A percentile compares a stretch with the other conserved stretches of the same genome.
These are phyloP conservation scores for Daedalea quercina DNA, from an alignment of 768 basidiomycete species.

Conservation along the genomic window DNA sequence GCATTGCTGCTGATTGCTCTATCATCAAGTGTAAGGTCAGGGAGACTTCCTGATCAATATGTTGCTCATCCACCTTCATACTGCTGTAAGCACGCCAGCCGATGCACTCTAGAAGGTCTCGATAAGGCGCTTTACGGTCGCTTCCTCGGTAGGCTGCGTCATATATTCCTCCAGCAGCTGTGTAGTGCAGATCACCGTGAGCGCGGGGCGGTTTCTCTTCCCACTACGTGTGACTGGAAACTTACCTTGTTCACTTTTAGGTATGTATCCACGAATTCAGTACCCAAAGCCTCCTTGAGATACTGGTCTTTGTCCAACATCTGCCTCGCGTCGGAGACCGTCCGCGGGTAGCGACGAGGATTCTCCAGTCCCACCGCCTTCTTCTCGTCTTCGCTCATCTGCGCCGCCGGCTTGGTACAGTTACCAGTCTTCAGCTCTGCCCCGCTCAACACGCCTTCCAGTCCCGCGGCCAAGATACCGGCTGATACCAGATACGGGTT, in stretches of 20 bases:
- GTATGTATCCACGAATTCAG: constrained; percentile 41
- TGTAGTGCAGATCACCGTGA: not conserved
- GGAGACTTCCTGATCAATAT: no score
- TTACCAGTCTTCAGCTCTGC: constrained; percentile 24
- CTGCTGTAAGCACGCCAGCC: no score
- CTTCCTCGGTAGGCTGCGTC: not conserved
- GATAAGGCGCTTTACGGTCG: not conserved
- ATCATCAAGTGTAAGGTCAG: no score
- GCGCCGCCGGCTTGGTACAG: constrained; percentile 29
- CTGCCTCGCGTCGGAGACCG: constrained; percentile 41
- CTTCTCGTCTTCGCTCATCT: constrained; percentile 36
- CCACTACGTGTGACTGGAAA: not conserved
- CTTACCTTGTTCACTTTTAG: constrained; percentile 35
- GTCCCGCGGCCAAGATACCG: constrained; percentile 46
- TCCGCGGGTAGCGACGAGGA: constrained; percentile 29
- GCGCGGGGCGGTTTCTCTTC: no score
- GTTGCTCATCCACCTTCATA: no score
- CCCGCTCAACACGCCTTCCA: constrained; percentile 38
- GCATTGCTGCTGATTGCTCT: no score
- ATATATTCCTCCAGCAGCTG: not conserved
- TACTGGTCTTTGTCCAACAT: constrained; percentile 30
- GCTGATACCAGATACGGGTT: constrained; percentile 57
- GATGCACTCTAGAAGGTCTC: not conserved
- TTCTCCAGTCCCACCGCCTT: constrained; percentile 34
- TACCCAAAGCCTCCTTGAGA: constrained; percentile 36